Percentiles rank a stretch among this genome's conserved stretches.
phyloP scores from a whole-genome alignment of 768 basidiomycete genomes.

The Pleurotus platypus region DNA sequence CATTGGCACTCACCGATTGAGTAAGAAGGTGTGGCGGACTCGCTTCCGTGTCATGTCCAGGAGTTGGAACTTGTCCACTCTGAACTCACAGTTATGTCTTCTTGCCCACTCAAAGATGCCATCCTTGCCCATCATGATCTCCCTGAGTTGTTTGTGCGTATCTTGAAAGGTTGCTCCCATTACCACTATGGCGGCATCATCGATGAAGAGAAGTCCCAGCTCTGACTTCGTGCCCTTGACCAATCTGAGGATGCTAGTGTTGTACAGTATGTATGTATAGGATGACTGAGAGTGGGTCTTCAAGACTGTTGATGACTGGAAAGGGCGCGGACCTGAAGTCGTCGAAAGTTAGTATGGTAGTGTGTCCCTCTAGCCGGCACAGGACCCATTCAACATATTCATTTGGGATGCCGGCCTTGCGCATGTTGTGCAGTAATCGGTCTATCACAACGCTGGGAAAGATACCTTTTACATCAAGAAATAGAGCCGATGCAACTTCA shows the following conservation, averaged over 20 bases:
- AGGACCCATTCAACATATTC: slow-evolving; percentile 13
- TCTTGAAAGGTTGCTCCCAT: too few relatives aligned
- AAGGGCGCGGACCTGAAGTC: slow-evolving; percentile 18
- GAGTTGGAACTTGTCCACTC: too few relatives aligned
- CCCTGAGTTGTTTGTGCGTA: too few relatives aligned
- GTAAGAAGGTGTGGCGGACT: too few relatives aligned
- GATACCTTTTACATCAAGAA: slow-evolving; percentile 24
- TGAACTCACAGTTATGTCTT: too few relatives aligned
- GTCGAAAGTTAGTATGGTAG: slow-evolving; percentile 23
- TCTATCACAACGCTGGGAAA: slow-evolving; percentile 20
- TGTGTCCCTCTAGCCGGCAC: slow-evolving; percentile 13
- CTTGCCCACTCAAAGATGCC: too few relatives aligned
- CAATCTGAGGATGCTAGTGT: slow-evolving; percentile 16
- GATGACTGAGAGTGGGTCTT: slow-evolving; percentile 19
- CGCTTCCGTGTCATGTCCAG: too few relatives aligned
- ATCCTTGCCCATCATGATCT: too few relatives aligned
- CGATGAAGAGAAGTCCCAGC: too few relatives aligned
- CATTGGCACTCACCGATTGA: too few relatives aligned
- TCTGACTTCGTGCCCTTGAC: too few relatives aligned
- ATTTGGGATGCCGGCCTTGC: slow-evolving; percentile 17
- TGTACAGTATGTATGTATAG: slow-evolving; percentile 26
- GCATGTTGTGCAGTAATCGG: slow-evolving; percentile 19
- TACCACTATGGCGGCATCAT: too few relatives aligned
- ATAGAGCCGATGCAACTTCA: slow-evolving; percentile 20
- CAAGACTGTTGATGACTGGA: slow-evolving; percentile 16